A percentile compares a stretch with the other conserved stretches of the same genome.
Conservation (phyloP, 176 grass and related monocot species). For the Puccinellia tenuiflora region DNA sequence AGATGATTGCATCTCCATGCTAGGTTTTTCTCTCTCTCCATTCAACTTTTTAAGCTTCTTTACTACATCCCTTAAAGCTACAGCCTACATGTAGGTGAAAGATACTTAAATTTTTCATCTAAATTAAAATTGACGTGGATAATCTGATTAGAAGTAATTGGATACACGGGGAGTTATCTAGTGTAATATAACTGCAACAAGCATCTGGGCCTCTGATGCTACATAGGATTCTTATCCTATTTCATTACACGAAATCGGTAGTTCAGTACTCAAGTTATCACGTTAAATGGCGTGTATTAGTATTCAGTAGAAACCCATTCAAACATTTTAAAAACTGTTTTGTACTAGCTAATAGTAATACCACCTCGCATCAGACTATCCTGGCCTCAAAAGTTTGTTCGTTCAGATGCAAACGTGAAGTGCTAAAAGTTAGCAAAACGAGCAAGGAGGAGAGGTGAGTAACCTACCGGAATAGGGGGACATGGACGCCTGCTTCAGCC, state of each 20-base stretch:
- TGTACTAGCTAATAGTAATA: neutral
- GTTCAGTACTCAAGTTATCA: neutral
- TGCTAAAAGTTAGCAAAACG: neutral
- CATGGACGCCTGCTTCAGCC: conserved; percentile 88
- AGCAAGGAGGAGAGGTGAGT: neutral
- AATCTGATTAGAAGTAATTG: no score
- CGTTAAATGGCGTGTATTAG: neutral
- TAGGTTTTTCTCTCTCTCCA: no score
- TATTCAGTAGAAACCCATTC: neutral
- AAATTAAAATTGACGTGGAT: no score
- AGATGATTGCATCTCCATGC: no score
- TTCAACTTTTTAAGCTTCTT: no score
- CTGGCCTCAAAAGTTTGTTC: neutral
- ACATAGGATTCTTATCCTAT: neutral
- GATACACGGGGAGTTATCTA: no score
- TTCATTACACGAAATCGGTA: neutral
- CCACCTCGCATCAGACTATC: neutral
- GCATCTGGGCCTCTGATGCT: neutral
- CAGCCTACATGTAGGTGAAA: no score
- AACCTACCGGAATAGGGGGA: conserved; percentile 76
- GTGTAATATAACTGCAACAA: neutral
- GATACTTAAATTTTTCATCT: no score
- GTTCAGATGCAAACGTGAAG: neutral
- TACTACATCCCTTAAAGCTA: no score
- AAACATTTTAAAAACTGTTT: neutral